phyloP scores from a whole-genome alignment of 768 basidiomycete species.

The Clathrus columnatus region DNA sequence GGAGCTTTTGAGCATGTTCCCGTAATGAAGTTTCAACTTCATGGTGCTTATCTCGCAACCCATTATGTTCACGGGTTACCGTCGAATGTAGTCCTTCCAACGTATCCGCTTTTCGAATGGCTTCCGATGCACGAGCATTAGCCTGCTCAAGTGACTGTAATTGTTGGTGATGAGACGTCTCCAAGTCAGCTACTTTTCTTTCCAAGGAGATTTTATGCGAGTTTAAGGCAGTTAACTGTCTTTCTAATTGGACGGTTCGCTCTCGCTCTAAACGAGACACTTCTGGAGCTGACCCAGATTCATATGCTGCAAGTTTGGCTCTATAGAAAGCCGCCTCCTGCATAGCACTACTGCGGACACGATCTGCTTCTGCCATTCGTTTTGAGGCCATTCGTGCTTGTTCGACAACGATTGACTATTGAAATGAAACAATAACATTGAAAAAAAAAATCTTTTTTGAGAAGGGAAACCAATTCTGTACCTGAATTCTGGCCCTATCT shows the following conservation, averaged over 20 bases:
- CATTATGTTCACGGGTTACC: conserved; percentile 53
- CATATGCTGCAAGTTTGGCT: conserved; percentile 85
- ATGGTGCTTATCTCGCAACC: conserved; percentile 57
- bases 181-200: conserved; percentile 61
- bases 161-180: conserved; percentile 65
- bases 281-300: conserved; percentile 58
- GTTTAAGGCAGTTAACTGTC: conserved; percentile 51
- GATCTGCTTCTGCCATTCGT: conserved; percentile 70
- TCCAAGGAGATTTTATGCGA: conserved; percentile 59
- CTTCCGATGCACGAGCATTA: conserved; percentile 67
- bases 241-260: conserved; percentile 66
- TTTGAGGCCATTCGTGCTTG: conserved; percentile 75
- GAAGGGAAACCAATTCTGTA: conserved; percentile 26
- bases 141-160: conserved; percentile 72
- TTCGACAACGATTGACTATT: conserved; percentile 59
- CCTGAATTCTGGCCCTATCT: conserved; percentile 81
- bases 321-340: conserved; percentile 96
- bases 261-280: conserved; percentile 66
- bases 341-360: conserved; percentile 63
- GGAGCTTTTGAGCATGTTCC: conserved; percentile 67
- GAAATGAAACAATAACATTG: not conserved
- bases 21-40: conserved; percentile 55
- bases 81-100: conserved; percentile 62
- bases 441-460: not conserved
- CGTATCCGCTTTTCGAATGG: conserved; percentile 64